These are phyloP conservation scores for Rubus parviflorus DNA, from an alignment of 306 rosid genomes.

Conservation along the genomic window DNA sequence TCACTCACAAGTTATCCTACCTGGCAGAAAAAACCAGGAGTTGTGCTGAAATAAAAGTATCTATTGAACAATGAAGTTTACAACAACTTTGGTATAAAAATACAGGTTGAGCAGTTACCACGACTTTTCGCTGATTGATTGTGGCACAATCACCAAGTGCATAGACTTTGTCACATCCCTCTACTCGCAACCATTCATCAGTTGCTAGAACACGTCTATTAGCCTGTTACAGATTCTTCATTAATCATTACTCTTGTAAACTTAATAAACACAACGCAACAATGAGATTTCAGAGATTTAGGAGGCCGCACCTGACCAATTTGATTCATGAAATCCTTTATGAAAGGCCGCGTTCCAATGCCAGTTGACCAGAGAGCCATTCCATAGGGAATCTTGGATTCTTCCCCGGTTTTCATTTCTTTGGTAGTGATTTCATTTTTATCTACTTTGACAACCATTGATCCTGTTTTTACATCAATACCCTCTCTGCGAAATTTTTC, in stretches of 20 bases:
- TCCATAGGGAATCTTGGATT: constrained; percentile 74
- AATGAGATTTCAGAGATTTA: constrained; percentile 23
- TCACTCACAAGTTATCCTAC: neutral
- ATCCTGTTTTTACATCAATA: constrained; percentile 88
- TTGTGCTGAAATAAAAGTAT: neutral
- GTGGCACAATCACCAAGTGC: constrained; percentile 98
- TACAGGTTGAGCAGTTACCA: constrained; percentile 47
- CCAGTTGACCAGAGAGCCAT: constrained; percentile 99
- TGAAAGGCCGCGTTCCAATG: constrained; percentile 84
- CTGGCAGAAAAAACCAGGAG: neutral
- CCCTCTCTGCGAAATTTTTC: constrained; percentile 80
- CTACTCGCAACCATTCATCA: constrained; percentile 98
- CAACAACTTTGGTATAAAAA: constrained; percentile 4
- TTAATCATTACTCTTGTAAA: neutral
- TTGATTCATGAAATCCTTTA: constrained; percentile 79
- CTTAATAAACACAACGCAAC: neutral
- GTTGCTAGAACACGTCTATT: constrained; percentile 93
- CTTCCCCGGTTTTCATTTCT: constrained; percentile 69
- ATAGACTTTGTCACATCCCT: constrained; percentile 74
- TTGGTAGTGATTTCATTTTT: constrained; percentile 79
- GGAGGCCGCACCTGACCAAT: constrained; percentile 79
- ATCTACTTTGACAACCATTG: constrained; percentile 86
- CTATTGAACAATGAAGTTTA: neutral
- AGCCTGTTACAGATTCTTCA: constrained; percentile 42
- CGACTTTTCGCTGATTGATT: constrained; percentile 95